These are phyloP conservation scores for Alliaria petiolata DNA, from an alignment of 345 rosid genomes.

Conservation along the genomic window DNA sequence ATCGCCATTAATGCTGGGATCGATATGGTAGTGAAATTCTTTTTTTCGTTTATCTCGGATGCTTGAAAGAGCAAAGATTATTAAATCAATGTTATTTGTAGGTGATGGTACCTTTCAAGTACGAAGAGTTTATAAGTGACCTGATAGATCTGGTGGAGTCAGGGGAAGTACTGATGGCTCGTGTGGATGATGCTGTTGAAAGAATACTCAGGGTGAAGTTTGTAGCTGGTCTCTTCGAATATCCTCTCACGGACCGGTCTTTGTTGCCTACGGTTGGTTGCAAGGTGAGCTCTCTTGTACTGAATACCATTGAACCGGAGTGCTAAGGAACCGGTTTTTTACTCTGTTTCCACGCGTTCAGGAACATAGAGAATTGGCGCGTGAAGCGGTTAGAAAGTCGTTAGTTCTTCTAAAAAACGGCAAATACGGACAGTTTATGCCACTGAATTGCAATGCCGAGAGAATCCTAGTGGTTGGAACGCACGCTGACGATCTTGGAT, in stretches of 20 bases:
- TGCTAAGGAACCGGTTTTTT: not conserved
- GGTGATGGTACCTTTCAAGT: slow-evolving; percentile 76
- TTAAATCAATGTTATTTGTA: slow-evolving; percentile 25
- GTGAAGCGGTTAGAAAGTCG: slow-evolving; percentile 84
- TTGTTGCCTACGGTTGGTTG: slow-evolving; percentile 73
- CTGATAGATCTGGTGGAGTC: slow-evolving; percentile 53
- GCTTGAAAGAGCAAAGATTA: slow-evolving; percentile 1
- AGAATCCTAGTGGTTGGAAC: slow-evolving; percentile 63
- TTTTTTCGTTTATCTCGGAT: not conserved
- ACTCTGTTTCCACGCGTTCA: slow-evolving; percentile 2
- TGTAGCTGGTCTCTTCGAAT: slow-evolving; percentile 74
- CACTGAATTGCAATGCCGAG: slow-evolving; percentile 49
- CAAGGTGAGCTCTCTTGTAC: slow-evolving; percentile 42
- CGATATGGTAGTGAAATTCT: slow-evolving; percentile 61
- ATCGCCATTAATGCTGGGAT: slow-evolving; percentile 76
- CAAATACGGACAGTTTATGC: slow-evolving; percentile 47
- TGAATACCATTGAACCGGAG: slow-evolving; percentile 37
- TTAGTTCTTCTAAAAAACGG: slow-evolving; percentile 77
- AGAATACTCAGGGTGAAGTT: slow-evolving; percentile 87
- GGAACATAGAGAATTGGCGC: slow-evolving; percentile 65
- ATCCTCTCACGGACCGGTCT: slow-evolving; percentile 67
- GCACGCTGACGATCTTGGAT: slow-evolving; percentile 75
- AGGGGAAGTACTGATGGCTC: slow-evolving; percentile 61
- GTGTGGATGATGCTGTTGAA: slow-evolving; percentile 79
- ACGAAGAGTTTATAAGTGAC: slow-evolving; percentile 46